Percentiles rank a stretch among this genome's conserved stretches.
phyloP scores from a whole-genome alignment of 1,284 basidiomycete species.

The Sporisorium iseilematis-ciliati region DNA sequence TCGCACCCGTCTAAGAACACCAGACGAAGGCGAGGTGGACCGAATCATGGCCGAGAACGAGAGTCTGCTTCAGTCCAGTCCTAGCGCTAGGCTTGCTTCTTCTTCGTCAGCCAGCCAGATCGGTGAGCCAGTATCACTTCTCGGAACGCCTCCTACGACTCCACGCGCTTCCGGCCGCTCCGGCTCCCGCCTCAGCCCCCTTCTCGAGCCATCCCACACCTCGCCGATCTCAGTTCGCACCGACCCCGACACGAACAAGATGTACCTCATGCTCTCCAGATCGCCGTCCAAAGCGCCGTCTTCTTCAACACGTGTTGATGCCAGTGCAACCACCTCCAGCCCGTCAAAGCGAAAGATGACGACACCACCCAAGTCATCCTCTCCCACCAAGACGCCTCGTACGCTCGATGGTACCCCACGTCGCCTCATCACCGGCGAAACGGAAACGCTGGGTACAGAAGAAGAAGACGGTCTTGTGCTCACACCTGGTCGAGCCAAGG shows the following conservation, averaged over 20 bases:
- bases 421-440: conserved; percentile 31
- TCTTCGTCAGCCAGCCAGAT: not conserved
- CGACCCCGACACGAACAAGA: conserved; percentile 56
- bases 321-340: conserved; percentile 11
- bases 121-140: conserved; percentile 5
- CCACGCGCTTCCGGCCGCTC: conserved; percentile 10
- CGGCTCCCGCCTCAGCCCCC: conserved; percentile 12
- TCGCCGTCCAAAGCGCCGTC: conserved; percentile 15
- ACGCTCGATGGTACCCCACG: conserved; percentile 20
- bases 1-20: conserved; percentile 28
- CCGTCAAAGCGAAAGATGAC: conserved; percentile 39
- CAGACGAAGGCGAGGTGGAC: conserved; percentile 46
- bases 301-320: not conserved
- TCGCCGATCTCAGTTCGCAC: conserved; percentile 55
- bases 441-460: conserved; percentile 26
- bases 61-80: conserved; percentile 9
- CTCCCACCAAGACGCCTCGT: conserved; percentile 41
- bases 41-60: conserved; percentile 39
- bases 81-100: conserved; percentile 11
- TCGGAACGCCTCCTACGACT: conserved; percentile 44
- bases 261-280: conserved; percentile 39
- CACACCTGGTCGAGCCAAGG: conserved; percentile 42
- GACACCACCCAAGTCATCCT: conserved; percentile 27
- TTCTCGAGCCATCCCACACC: conserved; percentile 45
- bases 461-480: conserved; percentile 54